Percentiles rank a stretch among this genome's conserved stretches.
Conservation (phyloP, 495 filamentous ascomycete genomes). For the Tuber brumale region DNA sequence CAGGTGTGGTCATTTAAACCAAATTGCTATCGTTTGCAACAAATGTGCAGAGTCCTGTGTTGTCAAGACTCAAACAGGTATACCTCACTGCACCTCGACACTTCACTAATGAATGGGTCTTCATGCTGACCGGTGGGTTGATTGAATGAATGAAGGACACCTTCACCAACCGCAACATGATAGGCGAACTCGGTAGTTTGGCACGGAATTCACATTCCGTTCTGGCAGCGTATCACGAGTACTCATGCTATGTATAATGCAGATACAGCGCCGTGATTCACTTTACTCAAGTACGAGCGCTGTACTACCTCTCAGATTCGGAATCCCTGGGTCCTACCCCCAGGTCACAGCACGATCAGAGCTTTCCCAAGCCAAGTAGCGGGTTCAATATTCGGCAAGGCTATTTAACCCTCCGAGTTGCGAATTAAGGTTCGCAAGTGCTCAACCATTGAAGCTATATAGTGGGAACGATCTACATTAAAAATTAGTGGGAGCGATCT, state of each 20-base stretch:
- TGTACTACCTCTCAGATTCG: background rate
- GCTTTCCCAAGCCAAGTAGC: background rate
- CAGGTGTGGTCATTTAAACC: background rate
- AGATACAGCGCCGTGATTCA: background rate
- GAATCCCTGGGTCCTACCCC: background rate
- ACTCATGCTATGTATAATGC: background rate
- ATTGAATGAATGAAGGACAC: background rate
- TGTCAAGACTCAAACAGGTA: background rate
- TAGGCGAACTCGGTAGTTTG: background rate
- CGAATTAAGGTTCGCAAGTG: background rate
- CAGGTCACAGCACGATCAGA: background rate
- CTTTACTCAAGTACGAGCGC: background rate
- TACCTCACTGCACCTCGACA: background rate
- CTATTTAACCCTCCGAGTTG: background rate
- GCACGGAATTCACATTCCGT: background rate
- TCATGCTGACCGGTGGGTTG: background rate
- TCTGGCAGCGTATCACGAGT: background rate
- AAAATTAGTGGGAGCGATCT: background rate
- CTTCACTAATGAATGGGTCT: background rate
- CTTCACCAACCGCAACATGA: background rate
- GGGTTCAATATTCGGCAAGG: background rate
- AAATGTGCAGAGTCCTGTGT: background rate
- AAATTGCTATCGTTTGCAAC: background rate
- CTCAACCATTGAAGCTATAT: background rate
- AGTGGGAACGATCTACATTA: background rate